phyloP scores from a whole-genome alignment of 441 rosid genomes.

The Brassica hybrid region DNA sequence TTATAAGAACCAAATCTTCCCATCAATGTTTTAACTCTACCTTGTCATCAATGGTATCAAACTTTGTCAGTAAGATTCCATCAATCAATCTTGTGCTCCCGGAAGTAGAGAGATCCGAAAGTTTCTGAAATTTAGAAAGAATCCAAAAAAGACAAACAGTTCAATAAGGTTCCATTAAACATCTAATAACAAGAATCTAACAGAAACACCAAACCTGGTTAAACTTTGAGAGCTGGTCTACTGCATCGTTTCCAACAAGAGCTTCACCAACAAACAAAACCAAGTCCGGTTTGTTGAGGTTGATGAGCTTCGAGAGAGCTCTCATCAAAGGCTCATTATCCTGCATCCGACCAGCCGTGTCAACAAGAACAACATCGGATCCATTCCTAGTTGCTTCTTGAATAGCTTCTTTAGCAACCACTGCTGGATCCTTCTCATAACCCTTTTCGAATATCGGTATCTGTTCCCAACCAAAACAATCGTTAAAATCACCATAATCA shows the following conservation, averaged over 20 bases:
- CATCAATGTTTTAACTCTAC: conserved; percentile 38
- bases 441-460: conserved; percentile 98
- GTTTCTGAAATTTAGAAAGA: conserved; percentile 60
- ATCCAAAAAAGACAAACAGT: background rate
- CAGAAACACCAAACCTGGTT: conserved; percentile 67
- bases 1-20: background rate
- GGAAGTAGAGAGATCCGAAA: conserved; percentile 84
- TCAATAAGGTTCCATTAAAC: background rate
- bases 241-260: conserved; percentile 96
- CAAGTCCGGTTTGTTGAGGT: conserved; percentile 86
- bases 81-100: conserved; percentile 80
- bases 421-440: conserved; percentile 95
- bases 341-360: conserved; percentile 99
- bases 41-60: conserved; percentile 97
- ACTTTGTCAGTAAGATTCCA: conserved; percentile 95
- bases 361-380: conserved; percentile 96
- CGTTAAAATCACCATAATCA: background rate
- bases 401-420: conserved; percentile 97
- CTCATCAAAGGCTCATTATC: conserved; percentile 98
- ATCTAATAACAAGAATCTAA: background rate
- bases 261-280: conserved; percentile 99
- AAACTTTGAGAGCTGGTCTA: conserved; percentile 92
- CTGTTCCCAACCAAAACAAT: conserved; percentile 44
- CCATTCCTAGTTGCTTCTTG: conserved; percentile 86
- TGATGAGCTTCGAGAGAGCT: conserved; percentile 89